Percentiles rank a stretch among this genome's conserved stretches.
phyloP scores from a whole-genome alignment of 2,329 filamentous ascomycete species.

The Ilyonectria mors-panacis region DNA sequence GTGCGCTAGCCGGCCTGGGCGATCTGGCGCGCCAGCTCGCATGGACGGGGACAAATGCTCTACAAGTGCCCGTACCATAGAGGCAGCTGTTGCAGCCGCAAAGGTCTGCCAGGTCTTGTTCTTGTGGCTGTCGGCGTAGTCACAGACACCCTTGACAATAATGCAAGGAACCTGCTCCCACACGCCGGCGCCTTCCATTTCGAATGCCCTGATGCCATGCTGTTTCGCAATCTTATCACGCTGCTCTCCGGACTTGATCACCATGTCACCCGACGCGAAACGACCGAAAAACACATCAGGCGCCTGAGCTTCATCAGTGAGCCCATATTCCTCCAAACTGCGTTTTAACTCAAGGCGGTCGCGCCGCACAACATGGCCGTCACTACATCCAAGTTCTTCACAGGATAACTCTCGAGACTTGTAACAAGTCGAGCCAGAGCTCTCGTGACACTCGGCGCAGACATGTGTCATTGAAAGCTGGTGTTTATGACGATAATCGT shows the following conservation, averaged over 20 bases:
- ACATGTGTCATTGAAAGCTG: no score
- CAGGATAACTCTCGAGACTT: no score
- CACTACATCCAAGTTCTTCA: not conserved
- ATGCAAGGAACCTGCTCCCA: not conserved
- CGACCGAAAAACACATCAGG: constrained; percentile 1
- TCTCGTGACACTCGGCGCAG: no score
- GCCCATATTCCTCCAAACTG: no score
- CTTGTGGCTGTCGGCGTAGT: constrained; percentile 16
- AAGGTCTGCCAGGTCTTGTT: constrained; percentile 4
- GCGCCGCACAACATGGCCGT: not conserved
- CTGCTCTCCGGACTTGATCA: constrained; percentile 12
- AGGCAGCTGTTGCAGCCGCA: constrained; percentile 7
- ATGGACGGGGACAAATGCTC: no score
- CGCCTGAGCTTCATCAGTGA: not conserved
- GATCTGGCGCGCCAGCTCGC: no score
- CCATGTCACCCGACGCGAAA: constrained; percentile 3
- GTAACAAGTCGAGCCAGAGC: no score
- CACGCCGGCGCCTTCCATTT: constrained; percentile 13
- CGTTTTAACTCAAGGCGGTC: not conserved
- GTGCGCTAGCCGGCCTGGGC: no score
- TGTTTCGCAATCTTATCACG: constrained; percentile 1
- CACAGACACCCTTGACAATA: constrained; percentile 11
- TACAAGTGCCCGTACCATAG: no score
- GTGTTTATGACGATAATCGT: no score
- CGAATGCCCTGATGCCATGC: constrained; percentile 5